A percentile compares a stretch with the other conserved stretches of the same genome.
Evolutionary conservation across 2,329 filamentous ascomycete genomes (phyloP).

Genomic region (Chaetomium sp.): DNA sequence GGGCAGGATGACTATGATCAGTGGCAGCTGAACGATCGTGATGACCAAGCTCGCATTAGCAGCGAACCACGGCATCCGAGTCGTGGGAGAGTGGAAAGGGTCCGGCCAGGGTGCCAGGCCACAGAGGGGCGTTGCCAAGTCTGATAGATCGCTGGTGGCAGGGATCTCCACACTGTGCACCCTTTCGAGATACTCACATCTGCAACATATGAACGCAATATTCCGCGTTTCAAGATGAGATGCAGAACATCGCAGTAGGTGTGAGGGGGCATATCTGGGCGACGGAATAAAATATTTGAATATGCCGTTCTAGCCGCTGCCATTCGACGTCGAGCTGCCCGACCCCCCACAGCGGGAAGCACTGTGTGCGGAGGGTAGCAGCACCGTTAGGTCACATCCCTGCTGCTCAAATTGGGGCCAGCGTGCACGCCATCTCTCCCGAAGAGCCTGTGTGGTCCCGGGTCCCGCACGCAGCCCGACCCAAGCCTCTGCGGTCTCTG

Average conservation of each 20-base stretch:
- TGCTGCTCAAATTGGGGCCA: conserved; percentile 11
- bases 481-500: conserved; percentile 13
- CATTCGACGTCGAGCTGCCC: not conserved
- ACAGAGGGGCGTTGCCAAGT: conserved; percentile 13
- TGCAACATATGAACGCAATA: conserved; percentile 16
- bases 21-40: conserved; percentile 6
- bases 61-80: not conserved
- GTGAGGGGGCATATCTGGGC: not conserved
- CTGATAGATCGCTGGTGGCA: not conserved
- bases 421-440: conserved; percentile 16
- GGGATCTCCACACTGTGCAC: conserved; percentile 8
- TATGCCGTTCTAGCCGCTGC: conserved; percentile 8
- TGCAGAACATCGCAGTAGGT: conserved; percentile 1
- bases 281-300: not conserved
- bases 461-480: conserved; percentile 16
- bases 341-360: too few species aligned
- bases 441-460: not conserved
- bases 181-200: not conserved
- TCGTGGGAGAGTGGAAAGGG: not conserved
- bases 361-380: conserved; percentile 10
- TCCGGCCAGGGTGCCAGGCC: not conserved
- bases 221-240: conserved; percentile 13
- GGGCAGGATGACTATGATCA: not conserved
- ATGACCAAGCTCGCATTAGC: conserved; percentile 8
- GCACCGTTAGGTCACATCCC: conserved; percentile 1